These are phyloP conservation scores for Fusarium incarnatum DNA, from an alignment of 2,329 filamentous ascomycete genomes.

Conservation along the genomic window DNA sequence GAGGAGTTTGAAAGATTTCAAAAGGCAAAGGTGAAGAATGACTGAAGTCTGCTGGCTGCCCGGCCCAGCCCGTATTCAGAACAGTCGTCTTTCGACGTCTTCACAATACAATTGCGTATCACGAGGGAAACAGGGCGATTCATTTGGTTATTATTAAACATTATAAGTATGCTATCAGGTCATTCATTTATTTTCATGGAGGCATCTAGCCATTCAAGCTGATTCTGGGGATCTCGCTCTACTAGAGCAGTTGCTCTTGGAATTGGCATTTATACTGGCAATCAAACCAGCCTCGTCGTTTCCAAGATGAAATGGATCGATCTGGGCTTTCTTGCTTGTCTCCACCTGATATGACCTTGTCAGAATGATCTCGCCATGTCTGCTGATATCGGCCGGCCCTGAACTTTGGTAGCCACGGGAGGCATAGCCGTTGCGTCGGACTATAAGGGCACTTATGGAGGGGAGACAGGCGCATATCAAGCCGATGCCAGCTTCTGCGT, in stretches of 20 bases:
- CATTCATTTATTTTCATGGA: neutral
- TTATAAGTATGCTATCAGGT: neutral
- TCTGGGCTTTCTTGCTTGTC: slow-evolving; percentile 25
- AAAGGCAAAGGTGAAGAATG: neutral
- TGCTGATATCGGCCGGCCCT: slow-evolving; percentile 9
- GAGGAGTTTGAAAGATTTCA: neutral
- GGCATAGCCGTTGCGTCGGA: slow-evolving; percentile 36
- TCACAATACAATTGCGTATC: neutral
- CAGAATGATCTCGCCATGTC: slow-evolving; percentile 47
- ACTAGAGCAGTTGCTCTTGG: slow-evolving; percentile 22
- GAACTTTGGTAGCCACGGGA: slow-evolving; percentile 41
- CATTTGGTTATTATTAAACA: neutral
- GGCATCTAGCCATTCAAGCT: neutral
- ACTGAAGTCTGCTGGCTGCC: neutral
- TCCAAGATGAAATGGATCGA: slow-evolving; percentile 25
- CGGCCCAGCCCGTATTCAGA: accelerated
- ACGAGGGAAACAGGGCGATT: neutral
- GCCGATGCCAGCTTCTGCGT: slow-evolving; percentile 36
- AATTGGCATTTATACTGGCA: slow-evolving; percentile 25
- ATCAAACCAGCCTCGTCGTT: slow-evolving; percentile 44
- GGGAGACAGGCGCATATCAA: slow-evolving; percentile 37
- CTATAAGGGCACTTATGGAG: slow-evolving; percentile 33
- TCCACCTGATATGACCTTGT: slow-evolving; percentile 48
- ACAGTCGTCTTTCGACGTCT: neutral
- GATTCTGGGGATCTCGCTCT: slow-evolving; percentile 23